These are phyloP conservation scores for Rhodamnia rubescens DNA, from an alignment of 345 rosid species.

Conservation along the genomic window DNA sequence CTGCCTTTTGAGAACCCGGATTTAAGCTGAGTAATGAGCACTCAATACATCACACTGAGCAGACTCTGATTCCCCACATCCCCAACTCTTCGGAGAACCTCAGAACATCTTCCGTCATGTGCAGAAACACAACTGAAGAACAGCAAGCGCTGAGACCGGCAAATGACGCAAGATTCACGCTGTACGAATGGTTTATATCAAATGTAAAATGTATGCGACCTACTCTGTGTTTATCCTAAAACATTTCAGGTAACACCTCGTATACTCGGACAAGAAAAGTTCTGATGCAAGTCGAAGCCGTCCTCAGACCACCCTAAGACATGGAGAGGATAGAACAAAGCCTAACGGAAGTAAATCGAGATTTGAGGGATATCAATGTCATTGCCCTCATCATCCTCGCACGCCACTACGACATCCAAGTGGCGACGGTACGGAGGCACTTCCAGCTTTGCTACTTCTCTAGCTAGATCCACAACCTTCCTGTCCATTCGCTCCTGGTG, in stretches of 20 bases:
- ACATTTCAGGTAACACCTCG: neutral
- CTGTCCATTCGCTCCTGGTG: conserved; percentile 77
- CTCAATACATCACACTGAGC: no score
- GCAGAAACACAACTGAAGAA: neutral
- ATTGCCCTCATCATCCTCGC: conserved; percentile 72
- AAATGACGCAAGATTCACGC: neutral
- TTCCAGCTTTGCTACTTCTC: conserved; percentile 81
- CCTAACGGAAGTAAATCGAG: conserved; percentile 64
- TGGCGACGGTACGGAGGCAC: conserved; percentile 60
- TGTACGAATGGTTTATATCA: neutral
- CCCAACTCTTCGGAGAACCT: neutral
- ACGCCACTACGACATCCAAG: conserved; percentile 86
- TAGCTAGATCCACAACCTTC: conserved; percentile 67
- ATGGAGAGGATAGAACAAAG: neutral
- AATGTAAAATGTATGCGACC: neutral
- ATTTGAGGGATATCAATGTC: conserved; percentile 85
- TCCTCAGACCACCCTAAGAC: neutral
- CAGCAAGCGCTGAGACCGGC: neutral
- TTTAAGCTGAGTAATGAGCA: neutral
- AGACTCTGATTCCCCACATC: no score
- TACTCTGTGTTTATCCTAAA: neutral
- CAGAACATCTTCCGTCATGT: no score
- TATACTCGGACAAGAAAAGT: neutral
- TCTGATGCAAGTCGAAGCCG: neutral
- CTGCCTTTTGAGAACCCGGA: neutral